Percentiles rank a stretch among this genome's conserved stretches.
Conservation (phyloP, 1,284 basidiomycete species). For the Cerrena zonata region DNA sequence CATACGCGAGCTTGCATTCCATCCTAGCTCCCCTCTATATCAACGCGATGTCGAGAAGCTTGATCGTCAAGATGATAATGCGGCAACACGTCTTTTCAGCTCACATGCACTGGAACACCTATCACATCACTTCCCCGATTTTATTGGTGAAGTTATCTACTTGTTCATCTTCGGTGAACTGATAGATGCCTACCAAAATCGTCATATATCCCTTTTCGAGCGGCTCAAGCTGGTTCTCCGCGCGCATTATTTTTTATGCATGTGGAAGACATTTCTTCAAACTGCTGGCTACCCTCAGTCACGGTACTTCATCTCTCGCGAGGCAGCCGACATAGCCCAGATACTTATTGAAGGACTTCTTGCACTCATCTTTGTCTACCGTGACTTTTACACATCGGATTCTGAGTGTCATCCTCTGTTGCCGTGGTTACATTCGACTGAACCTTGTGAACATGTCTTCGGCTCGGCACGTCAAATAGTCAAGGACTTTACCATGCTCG, state of each 20-base stretch:
- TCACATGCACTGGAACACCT: slow-evolving; percentile 14
- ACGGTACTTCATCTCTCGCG: slow-evolving; percentile 27
- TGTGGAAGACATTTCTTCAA: slow-evolving; percentile 29
- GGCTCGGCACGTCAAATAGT: slow-evolving; percentile 26
- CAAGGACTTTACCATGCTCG: slow-evolving; percentile 31
- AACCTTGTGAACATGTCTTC: slow-evolving; percentile 34
- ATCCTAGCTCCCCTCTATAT: slow-evolving; percentile 20
- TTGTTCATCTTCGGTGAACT: slow-evolving; percentile 23
- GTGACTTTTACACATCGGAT: slow-evolving; percentile 24
- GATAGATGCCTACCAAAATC: slow-evolving; percentile 22
- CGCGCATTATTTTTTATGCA: slow-evolving; percentile 30
- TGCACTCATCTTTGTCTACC: slow-evolving; percentile 28
- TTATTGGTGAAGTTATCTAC: slow-evolving; percentile 15
- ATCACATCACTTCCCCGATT: slow-evolving; percentile 9
- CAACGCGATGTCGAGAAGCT: slow-evolving; percentile 31
- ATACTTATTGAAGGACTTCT: slow-evolving; percentile 30
- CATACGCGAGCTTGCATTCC: slow-evolving; percentile 4
- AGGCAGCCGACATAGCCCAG: slow-evolving; percentile 27
- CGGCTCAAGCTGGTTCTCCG: slow-evolving; percentile 30
- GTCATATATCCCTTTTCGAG: slow-evolving; percentile 17
- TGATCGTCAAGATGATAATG: slow-evolving; percentile 38
- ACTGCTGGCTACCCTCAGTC: slow-evolving; percentile 6
- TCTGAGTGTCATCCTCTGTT: slow-evolving; percentile 17
- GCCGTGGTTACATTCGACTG: slow-evolving; percentile 32
- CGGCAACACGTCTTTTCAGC: slow-evolving; percentile 29